Evolutionary conservation across 805 yeast genomes (phyloP).

Genomic region (Sungouiella thailandica): DNA sequence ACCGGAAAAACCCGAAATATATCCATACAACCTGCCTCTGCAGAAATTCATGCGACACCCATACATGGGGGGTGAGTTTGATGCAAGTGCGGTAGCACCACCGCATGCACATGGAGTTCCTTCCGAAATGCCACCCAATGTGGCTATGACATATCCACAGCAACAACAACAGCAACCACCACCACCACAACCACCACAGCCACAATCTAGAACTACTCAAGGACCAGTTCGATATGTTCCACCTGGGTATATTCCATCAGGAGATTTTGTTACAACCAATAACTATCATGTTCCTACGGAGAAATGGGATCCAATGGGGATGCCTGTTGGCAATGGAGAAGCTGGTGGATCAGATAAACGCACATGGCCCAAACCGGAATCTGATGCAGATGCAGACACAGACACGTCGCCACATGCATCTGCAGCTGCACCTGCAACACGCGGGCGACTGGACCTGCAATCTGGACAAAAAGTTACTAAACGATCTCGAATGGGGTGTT

Average conservation of each 20-base stretch:
- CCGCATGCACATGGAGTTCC: neutral
- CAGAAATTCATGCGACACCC: conserved; percentile 2
- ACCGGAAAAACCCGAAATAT: conserved; percentile 1
- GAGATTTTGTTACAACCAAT: neutral
- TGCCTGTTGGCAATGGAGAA: too few relatives aligned
- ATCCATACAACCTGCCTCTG: conserved; percentile 6
- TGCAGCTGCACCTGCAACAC: too few relatives aligned
- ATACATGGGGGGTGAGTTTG: neutral
- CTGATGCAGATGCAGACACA: too few relatives aligned
- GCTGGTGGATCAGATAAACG: too few relatives aligned
- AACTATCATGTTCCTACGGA: conserved; percentile 10
- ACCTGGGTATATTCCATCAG: neutral
- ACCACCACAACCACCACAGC: neutral
- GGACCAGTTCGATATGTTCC: too few relatives aligned
- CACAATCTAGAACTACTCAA: neutral
- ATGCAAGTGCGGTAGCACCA: too few relatives aligned
- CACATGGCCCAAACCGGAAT: too few relatives aligned
- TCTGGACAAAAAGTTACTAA: conserved; percentile 22
- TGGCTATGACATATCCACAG: too few relatives aligned
- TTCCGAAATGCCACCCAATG: neutral
- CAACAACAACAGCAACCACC: too few relatives aligned
- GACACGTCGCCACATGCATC: too few relatives aligned
- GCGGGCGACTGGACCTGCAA: conserved; percentile 1
- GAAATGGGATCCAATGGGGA: conserved; percentile 17
- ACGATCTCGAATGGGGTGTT: conserved; percentile 68